Evolutionary conservation across 345 rosid genomes (phyloP).

Genomic region (Atalantia buxifolia): DNA sequence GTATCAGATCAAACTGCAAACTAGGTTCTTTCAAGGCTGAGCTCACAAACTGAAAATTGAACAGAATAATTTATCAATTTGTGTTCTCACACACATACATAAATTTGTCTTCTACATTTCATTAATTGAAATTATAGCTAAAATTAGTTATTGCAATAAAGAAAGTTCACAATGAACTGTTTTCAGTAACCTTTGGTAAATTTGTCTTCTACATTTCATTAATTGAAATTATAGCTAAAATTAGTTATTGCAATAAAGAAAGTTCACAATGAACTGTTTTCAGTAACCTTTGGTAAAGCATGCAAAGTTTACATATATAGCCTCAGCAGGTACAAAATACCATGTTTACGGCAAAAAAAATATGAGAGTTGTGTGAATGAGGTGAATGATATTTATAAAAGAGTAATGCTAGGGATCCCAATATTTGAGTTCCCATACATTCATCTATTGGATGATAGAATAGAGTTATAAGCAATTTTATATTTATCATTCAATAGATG

Average conservation of each 20-base stretch:
- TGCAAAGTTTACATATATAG: neutral
- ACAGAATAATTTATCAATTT: neutral
- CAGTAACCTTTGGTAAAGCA: too few relatives aligned
- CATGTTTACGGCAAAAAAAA: neutral
- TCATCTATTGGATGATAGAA: too few relatives aligned
- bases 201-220: neutral
- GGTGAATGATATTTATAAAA: neutral
- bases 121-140: neutral
- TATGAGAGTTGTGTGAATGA: neutral
- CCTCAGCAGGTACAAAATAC: neutral
- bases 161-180: neutral
- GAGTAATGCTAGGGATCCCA: neutral
- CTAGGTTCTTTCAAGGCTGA: constrained; percentile 75
- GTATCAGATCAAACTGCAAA: constrained; percentile 75
- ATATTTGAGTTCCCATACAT: too few relatives aligned
- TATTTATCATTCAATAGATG: too few relatives aligned
- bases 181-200: neutral
- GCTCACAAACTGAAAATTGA: constrained; percentile 63
- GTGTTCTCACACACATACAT: neutral
- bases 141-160: neutral
- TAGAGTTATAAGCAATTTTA: too few relatives aligned
- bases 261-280: neutral
- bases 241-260: neutral
- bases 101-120: neutral
- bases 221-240: neutral